These are phyloP conservation scores for Cutaneotrichosporon sp. DNA, from an alignment of 1,284 basidiomycete species.

Conservation along the genomic window DNA sequence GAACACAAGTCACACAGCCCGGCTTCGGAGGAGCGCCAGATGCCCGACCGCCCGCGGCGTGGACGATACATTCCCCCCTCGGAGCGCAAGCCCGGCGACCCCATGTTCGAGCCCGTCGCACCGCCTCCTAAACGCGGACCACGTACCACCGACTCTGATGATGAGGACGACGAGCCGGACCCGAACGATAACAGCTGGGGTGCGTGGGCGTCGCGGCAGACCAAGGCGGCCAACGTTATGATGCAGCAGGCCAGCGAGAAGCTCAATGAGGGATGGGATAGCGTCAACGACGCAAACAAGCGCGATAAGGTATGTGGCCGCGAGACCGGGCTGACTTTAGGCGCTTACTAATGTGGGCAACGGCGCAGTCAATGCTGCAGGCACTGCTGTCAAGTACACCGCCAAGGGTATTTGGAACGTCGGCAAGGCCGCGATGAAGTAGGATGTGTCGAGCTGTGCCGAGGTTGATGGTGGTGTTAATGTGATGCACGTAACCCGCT, in stretches of 20 bases:
- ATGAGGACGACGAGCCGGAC: slow-evolving; percentile 9
- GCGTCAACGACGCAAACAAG: slow-evolving; percentile 12
- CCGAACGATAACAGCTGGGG: slow-evolving; percentile 12
- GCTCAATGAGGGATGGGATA: slow-evolving; percentile 7
- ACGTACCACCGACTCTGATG: not conserved
- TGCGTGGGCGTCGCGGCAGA: slow-evolving; percentile 19
- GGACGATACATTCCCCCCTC: slow-evolving; percentile 23
- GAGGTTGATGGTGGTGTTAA: too few species aligned
- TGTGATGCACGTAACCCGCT: too few species aligned
- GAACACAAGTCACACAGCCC: not conserved
- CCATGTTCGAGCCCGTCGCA: slow-evolving; percentile 4
- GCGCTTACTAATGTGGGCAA: slow-evolving; percentile 19
- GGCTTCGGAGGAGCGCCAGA: not conserved
- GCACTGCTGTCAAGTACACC: slow-evolving; percentile 26
- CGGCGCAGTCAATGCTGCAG: slow-evolving; percentile 25
- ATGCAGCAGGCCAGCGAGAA: slow-evolving; percentile 6
- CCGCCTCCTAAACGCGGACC: not conserved
- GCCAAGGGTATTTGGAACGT: slow-evolving; percentile 31
- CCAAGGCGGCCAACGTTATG: slow-evolving; percentile 10
- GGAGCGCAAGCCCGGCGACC: slow-evolving; percentile 17
- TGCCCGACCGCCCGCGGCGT: slow-evolving; percentile 5
- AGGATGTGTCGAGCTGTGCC: not conserved
- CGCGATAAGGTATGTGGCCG: slow-evolving; percentile 19
- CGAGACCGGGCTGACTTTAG: slow-evolving; percentile 7
- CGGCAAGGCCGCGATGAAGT: slow-evolving; percentile 18